Conservation (phyloP, 164 flowering plant species). For the Liquidambar formosana region DNA sequence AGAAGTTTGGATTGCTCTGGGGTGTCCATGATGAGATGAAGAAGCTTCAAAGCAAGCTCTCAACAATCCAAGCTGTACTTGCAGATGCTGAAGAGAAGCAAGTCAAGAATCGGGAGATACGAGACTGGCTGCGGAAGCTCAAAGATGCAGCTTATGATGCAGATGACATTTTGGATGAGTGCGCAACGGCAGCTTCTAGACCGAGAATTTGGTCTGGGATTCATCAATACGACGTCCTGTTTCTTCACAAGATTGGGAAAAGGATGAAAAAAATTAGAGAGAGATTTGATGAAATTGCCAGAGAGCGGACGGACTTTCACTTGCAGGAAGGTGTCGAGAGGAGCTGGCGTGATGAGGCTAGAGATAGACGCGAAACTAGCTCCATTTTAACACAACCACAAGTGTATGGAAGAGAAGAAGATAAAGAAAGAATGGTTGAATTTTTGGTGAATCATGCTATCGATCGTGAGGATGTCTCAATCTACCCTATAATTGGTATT, state of each 20-base stretch:
- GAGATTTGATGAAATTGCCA: constrained; percentile 17
- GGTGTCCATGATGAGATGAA: constrained; percentile 9
- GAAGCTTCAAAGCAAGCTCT: constrained; percentile 5
- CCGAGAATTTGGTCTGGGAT: no score
- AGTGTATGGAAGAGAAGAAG: no score
- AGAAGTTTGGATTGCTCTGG: background rate
- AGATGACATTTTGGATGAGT: no score
- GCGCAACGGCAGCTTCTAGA: background rate
- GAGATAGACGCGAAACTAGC: no score
- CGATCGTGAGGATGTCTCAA: background rate
- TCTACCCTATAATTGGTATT: constrained; percentile 7
- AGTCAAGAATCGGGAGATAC: background rate
- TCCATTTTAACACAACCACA: no score
- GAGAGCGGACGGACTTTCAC: constrained; percentile 6
- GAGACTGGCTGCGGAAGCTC: constrained; percentile 10
- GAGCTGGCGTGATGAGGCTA: background rate
- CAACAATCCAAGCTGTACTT: constrained; percentile 17
- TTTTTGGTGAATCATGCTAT: background rate
- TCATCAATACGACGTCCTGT: background rate
- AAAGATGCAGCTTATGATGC: constrained; percentile 5
- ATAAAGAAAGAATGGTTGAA: no score
- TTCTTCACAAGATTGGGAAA: constrained; percentile 11
- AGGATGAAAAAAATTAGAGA: no score
- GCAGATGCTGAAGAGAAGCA: constrained; percentile 26
- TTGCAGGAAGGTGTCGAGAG: background rate